Conservation (phyloP, 768 basidiomycete genomes). For the Lyophyllum atratum region DNA sequence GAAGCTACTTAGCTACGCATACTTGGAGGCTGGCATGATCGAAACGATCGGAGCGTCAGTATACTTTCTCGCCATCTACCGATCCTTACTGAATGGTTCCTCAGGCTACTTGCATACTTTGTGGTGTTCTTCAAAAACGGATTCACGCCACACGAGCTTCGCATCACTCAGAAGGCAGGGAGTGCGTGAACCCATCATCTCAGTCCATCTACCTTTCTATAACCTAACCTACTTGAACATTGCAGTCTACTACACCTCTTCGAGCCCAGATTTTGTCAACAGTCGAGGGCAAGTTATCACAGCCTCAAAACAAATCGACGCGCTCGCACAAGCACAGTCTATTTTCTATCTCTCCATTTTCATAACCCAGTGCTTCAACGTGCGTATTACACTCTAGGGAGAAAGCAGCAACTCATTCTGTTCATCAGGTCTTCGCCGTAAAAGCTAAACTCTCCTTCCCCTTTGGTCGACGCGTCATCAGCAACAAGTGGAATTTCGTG, state of each 20-base stretch:
- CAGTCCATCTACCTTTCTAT: neutral
- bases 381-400: slow-evolving; percentile 23
- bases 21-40: slow-evolving; percentile 65
- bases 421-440: slow-evolving; percentile 58
- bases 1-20: slow-evolving; percentile 66
- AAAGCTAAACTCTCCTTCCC: slow-evolving; percentile 65
- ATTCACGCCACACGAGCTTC: slow-evolving; percentile 60
- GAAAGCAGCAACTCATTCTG: neutral
- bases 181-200: slow-evolving; percentile 24
- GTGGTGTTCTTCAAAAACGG: slow-evolving; percentile 66
- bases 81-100: neutral
- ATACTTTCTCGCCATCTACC: neutral
- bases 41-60: slow-evolving; percentile 58
- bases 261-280: slow-evolving; percentile 59
- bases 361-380: slow-evolving; percentile 71
- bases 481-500: slow-evolving; percentile 65
- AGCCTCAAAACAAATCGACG: slow-evolving; percentile 54
- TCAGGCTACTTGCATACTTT: slow-evolving; percentile 63
- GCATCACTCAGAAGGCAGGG: slow-evolving; percentile 45
- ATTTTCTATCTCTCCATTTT: slow-evolving; percentile 71
- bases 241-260: slow-evolving; percentile 46
- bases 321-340: slow-evolving; percentile 60
- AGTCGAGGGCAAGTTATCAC: slow-evolving; percentile 46
- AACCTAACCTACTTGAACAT: neutral
- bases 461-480: slow-evolving; percentile 57